Percentiles rank a stretch among this genome's conserved stretches.
Conservation (phyloP, 202 grass and related monocot genomes). For the Dendrocalamus latiflorus region DNA sequence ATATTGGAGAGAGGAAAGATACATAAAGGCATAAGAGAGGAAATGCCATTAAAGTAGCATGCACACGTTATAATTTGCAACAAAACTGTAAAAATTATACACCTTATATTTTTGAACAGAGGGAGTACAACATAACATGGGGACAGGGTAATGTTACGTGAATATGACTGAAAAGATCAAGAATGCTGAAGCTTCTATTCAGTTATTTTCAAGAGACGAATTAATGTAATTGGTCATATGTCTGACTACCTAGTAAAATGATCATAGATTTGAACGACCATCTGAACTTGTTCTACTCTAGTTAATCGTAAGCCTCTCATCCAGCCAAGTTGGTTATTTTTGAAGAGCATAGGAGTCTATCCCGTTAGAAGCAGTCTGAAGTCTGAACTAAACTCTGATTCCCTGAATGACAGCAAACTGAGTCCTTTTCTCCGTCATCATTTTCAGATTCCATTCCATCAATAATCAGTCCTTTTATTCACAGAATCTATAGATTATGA, state of each 20-base stretch:
- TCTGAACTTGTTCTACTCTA: neutral
- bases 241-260: neutral
- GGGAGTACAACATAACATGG: neutral
- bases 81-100: too few relatives aligned
- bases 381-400: neutral
- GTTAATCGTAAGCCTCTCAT: neutral
- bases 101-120: too few relatives aligned
- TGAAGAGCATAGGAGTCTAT: neutral
- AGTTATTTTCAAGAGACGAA: neutral
- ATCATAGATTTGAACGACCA: neutral
- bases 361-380: neutral
- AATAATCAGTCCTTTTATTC: neutral
- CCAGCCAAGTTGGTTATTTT: neutral
- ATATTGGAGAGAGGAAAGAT: too few relatives aligned
- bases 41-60: too few relatives aligned
- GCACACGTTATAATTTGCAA: too few relatives aligned
- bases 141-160: neutral
- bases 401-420: neutral
- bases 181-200: neutral
- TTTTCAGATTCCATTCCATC: neutral
- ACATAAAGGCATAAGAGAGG: too few relatives aligned
- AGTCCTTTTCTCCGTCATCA: neutral
- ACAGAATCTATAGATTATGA: neutral
- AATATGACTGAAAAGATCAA: constrained; percentile 18
- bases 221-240: neutral